These are phyloP conservation scores for Botrytis sinoallii DNA, from an alignment of 2,329 filamentous ascomycete species.

Conservation along the genomic window DNA sequence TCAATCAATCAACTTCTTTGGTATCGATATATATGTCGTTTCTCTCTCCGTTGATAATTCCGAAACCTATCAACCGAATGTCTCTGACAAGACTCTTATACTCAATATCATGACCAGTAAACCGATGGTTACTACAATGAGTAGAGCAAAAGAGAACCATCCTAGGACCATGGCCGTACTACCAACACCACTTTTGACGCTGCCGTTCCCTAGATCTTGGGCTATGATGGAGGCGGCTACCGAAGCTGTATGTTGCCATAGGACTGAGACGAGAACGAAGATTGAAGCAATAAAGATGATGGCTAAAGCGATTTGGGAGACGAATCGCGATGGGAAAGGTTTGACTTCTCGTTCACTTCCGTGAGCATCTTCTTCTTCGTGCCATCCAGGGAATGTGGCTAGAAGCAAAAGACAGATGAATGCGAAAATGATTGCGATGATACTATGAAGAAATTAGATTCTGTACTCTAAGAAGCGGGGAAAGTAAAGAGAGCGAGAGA, in stretches of 20 bases:
- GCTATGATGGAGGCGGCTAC: constrained; percentile 92
- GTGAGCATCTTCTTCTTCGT: constrained; percentile 78
- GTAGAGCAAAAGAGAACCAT: constrained; percentile 91
- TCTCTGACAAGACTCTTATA: constrained; percentile 72
- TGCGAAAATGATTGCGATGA: constrained; percentile 95
- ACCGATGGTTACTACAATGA: constrained; percentile 95
- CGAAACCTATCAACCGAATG: constrained; percentile 31
- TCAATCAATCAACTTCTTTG: constrained; percentile 7
- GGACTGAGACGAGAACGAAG: constrained; percentile 68
- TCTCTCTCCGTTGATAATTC: background rate
- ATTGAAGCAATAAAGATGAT: constrained; percentile 80
- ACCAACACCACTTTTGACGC: constrained; percentile 82
- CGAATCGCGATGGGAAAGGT: constrained; percentile 86
- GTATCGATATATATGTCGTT: constrained; percentile 13
- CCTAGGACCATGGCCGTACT: constrained; percentile 94
- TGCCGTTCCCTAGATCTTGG: constrained; percentile 88
- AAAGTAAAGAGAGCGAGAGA: background rate
- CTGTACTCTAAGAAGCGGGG: background rate
- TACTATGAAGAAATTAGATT: constrained; percentile 50
- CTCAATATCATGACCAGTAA: constrained; percentile 95
- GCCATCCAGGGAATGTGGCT: constrained; percentile 96
- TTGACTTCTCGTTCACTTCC: constrained; percentile 89
- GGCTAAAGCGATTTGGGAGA: constrained; percentile 87
- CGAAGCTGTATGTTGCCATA: constrained; percentile 94
- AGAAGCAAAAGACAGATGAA: constrained; percentile 94